Percentiles rank a stretch among this genome's conserved stretches.
phyloP scores from a whole-genome alignment of 805 yeast species.

The Zygoascus biomembranicola region DNA sequence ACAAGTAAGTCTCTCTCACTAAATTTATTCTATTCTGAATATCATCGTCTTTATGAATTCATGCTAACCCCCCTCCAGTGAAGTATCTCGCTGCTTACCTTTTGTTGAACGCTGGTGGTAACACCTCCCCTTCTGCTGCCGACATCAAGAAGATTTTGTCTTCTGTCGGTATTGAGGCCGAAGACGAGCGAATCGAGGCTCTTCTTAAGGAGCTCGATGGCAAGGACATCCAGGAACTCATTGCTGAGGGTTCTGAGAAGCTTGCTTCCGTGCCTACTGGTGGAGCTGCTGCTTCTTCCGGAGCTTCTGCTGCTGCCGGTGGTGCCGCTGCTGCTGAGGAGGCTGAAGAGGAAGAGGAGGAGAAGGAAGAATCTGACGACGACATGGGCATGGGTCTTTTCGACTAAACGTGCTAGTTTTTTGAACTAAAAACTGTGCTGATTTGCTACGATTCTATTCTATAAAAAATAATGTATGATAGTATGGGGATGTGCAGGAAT shows the following conservation, averaged over 20 bases:
- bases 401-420: conserved; percentile 56
- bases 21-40: neutral
- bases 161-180: conserved; percentile 94
- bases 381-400: conserved; percentile 82
- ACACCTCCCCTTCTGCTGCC: conserved; percentile 86
- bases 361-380: conserved; percentile 36
- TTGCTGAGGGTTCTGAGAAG: conserved; percentile 92
- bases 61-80: conserved; percentile 38
- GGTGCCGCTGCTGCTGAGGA: conserved; percentile 65
- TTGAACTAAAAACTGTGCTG: neutral
- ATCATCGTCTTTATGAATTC: neutral
- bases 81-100: conserved; percentile 99
- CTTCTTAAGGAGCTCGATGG: conserved; percentile 86
- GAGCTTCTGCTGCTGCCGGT: conserved; percentile 63
- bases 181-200: conserved; percentile 73
- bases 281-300: conserved; percentile 86
- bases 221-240: conserved; percentile 80
- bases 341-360: conserved; percentile 61
- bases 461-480: neutral
- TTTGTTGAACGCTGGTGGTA: conserved; percentile 96
- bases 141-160: conserved; percentile 83
- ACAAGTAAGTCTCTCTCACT: conserved; percentile 32
- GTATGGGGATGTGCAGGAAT: neutral
- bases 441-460: neutral
- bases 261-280: conserved; percentile 97